Conservation (phyloP, 2,329 filamentous ascomycete genomes). For the Botrytis tulipae region DNA sequence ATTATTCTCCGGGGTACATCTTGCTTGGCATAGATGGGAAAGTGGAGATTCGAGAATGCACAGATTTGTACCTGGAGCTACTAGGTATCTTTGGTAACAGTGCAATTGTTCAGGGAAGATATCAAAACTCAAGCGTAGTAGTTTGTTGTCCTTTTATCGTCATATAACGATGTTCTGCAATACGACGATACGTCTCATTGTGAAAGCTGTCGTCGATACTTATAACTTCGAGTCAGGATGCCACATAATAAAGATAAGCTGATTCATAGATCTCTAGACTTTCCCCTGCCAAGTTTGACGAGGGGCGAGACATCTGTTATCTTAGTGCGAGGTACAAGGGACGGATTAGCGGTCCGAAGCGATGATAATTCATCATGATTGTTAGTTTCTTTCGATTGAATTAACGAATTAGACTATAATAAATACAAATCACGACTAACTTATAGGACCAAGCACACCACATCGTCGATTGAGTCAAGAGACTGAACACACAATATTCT, state of each 20-base stretch:
- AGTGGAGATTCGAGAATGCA: neutral
- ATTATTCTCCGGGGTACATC: neutral
- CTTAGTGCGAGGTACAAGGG: neutral
- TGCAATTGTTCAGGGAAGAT: neutral
- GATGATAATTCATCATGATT: neutral
- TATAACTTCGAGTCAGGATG: neutral
- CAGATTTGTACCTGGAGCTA: neutral
- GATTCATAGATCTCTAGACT: neutral
- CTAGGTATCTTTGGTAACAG: neutral
- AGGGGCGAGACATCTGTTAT: neutral
- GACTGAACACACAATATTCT: neutral
- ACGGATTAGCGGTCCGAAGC: neutral
- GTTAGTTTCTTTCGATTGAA: too few relatives aligned
- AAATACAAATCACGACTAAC: neutral
- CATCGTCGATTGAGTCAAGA: neutral
- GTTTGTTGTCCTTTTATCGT: neutral
- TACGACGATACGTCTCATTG: too few relatives aligned
- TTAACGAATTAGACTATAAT: neutral
- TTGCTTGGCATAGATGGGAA: neutral
- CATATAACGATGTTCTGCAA: neutral
- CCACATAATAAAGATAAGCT: neutral
- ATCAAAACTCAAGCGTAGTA: neutral
- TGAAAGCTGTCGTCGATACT: neutral
- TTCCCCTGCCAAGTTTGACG: neutral
- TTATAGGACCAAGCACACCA: neutral